Evolutionary conservation across 768 basidiomycete genomes (phyloP).

Genomic region (Cyclocybe aegerita): DNA sequence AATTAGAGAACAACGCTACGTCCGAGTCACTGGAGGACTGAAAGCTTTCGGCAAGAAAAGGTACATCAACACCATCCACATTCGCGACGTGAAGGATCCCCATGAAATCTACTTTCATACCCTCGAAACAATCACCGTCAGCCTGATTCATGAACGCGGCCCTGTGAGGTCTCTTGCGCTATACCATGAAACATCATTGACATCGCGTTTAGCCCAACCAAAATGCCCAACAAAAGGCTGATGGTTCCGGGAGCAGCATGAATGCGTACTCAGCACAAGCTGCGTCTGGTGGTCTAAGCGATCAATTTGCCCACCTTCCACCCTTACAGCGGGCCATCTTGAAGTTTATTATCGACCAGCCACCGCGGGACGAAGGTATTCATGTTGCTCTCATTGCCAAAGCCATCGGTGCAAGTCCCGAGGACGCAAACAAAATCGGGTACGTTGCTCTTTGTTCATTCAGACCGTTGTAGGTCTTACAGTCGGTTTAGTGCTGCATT

Average conservation of each 20-base stretch:
- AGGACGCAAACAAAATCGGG: conserved; percentile 63
- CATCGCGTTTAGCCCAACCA: conserved; percentile 6
- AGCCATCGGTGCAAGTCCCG: conserved; percentile 45
- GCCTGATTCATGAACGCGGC: conserved; percentile 65
- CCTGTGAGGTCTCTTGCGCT: conserved; percentile 40
- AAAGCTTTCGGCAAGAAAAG: conserved; percentile 81
- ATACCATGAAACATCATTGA: background rate
- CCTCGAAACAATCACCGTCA: conserved; percentile 71
- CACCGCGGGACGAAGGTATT: conserved; percentile 58
- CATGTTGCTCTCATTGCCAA: conserved; percentile 74
- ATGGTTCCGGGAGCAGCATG: conserved; percentile 1
- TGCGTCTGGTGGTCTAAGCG: conserved; percentile 25
- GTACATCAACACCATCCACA: conserved; percentile 77
- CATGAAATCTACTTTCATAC: conserved; percentile 85
- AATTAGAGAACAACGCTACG: conserved; percentile 69
- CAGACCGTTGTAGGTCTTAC: background rate
- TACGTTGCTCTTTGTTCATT: conserved; percentile 22
- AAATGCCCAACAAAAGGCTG: conserved; percentile 1
- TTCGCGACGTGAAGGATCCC: conserved; percentile 65
- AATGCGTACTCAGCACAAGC: conserved; percentile 44
- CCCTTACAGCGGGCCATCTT: conserved; percentile 63
- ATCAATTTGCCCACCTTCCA: conserved; percentile 58
- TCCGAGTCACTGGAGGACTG: conserved; percentile 78
- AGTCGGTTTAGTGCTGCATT: conserved; percentile 57
- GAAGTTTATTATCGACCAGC: conserved; percentile 55